Conservation (phyloP, 345 rosid species). For the Gossypium turneri region DNA sequence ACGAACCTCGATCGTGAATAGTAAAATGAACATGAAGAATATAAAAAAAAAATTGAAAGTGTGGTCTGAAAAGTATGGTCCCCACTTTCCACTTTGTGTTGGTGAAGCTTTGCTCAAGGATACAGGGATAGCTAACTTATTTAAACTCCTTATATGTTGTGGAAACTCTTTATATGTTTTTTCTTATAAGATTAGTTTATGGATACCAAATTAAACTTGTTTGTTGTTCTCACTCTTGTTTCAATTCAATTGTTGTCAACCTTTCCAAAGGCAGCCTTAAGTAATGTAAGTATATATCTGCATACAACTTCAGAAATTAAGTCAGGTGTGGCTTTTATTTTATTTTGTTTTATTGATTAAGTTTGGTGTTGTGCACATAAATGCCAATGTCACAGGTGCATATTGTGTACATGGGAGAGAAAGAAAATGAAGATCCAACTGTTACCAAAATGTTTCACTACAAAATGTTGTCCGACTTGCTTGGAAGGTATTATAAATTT, state of each 20-base stretch:
- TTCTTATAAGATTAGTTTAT: not conserved
- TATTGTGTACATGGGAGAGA: conserved; percentile 47
- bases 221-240: not conserved
- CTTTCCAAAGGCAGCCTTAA: not conserved
- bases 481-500: conserved; percentile 35
- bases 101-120: not conserved
- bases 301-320: not conserved
- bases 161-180: not conserved
- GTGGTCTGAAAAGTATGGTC: not conserved
- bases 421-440: conserved; percentile 37
- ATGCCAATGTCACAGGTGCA: conserved; percentile 25
- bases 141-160: not conserved
- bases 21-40: no score
- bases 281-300: conserved; percentile 11
- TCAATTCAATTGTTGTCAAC: not conserved
- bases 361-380: not conserved
- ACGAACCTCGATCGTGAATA: accelerated
- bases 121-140: not conserved
- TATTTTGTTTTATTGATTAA: not conserved
- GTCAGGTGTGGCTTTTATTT: not conserved
- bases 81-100: not conserved
- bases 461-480: conserved; percentile 28
- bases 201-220: conserved; percentile 5
- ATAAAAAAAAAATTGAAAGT: not conserved
- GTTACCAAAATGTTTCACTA: conserved; percentile 32